Base-by-base conservation (phyloP, 2,329 filamentous ascomycete genomes). In the Colletotrichum endophyticum region DNA sequence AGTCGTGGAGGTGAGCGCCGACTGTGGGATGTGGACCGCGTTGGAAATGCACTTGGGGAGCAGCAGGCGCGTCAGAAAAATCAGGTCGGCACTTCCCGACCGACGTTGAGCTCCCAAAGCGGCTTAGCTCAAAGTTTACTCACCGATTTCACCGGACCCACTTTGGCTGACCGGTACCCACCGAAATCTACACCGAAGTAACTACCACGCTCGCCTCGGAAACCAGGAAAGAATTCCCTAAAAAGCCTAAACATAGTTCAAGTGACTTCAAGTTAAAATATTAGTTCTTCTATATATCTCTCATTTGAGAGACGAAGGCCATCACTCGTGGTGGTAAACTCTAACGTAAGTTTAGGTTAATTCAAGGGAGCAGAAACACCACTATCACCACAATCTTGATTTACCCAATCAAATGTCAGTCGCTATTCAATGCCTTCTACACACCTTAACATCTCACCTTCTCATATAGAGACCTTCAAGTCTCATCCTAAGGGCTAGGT, bases 61-160 rank as follows among this genome's bases (percentile, higher is more conserved):
- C 72, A 72, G 32, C 72, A 34, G 66, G 72, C 75, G 75, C 72
- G 75, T 77, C 71, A 76, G 74, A 77, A 77, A 77, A 77, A 77
- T 76, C 67, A 59, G 59, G 75, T 72, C 75, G 75, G 75, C 32
- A 49, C 57, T 75, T 77, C 32, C 75, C 66, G 72, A 71, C n/a
- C 70, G 12, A 61, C 16, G 25, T 28, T 57, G 32, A 73, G 22
- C 27, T 22, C 70, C 63, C 19, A 36, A 74, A 74, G 11, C 3
- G 34, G 74, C 19, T 59, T 76, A 76, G 74, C 70, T 36, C 12
- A 1, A 4, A 49, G 25, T 30, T 32, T 30, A 8, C 32, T 22
- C 53, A 70, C 67, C 56, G 53, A 70, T 7, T 9, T 59, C 25
- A 19, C 56, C 56, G 39, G 6, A 0, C 8, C 49, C 39, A 34